These are phyloP conservation scores for Nicotiana paniculata DNA, from an alignment of 257 asterid genomes.

Conservation along the genomic window DNA sequence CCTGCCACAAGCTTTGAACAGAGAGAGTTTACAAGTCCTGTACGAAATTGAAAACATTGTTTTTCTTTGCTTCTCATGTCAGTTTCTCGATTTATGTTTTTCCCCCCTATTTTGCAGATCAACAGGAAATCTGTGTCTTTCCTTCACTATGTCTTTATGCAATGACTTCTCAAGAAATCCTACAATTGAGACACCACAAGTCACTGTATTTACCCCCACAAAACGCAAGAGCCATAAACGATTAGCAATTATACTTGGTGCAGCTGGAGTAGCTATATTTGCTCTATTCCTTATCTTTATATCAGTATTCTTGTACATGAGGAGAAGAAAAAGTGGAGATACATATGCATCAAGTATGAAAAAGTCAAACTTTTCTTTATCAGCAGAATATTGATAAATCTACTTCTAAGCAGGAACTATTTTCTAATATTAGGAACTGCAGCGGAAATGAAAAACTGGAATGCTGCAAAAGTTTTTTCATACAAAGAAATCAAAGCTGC, in stretches of 20 bases:
- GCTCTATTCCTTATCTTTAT: constrained; percentile 37
- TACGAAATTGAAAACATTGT: constrained; percentile 6
- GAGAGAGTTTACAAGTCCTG: constrained; percentile 72
- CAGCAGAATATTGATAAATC: neutral
- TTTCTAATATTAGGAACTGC: constrained; percentile 28
- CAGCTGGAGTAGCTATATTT: constrained; percentile 52
- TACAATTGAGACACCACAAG: constrained; percentile 67
- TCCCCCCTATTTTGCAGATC: constrained; percentile 38
- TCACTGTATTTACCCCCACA: constrained; percentile 55
- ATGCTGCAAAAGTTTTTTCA: constrained; percentile 56
- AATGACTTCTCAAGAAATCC: constrained; percentile 37
- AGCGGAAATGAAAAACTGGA: constrained; percentile 49
- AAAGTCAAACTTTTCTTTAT: neutral
- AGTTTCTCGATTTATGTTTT: neutral
- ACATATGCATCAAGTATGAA: constrained; percentile 47
- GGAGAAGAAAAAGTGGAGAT: constrained; percentile 35
- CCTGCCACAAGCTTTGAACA: constrained; percentile 72
- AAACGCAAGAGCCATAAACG: constrained; percentile 46
- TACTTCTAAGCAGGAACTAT: neutral
- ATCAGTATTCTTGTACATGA: constrained; percentile 44
- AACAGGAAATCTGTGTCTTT: constrained; percentile 78
- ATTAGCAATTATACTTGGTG: constrained; percentile 41
- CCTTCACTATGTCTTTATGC: constrained; percentile 61
- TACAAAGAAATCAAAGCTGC: constrained; percentile 76
- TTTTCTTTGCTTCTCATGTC: constrained; percentile 1